phyloP scores from a whole-genome alignment of 179 eudicot genomes.

The Spinacia oleracea region DNA sequence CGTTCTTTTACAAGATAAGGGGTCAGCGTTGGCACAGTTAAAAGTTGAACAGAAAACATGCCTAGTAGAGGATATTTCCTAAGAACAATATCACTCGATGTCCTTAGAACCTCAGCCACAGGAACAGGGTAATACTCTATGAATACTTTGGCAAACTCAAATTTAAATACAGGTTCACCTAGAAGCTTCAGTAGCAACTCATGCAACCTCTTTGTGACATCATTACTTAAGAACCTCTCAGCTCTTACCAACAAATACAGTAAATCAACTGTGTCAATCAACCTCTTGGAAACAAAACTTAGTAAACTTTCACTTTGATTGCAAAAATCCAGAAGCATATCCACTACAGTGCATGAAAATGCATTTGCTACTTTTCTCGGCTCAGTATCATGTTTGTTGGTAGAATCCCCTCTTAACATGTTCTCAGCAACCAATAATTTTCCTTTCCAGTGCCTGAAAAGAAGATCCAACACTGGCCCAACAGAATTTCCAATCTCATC shows the following conservation, averaged over 20 bases:
- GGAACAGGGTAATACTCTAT: slow-evolving; percentile 66
- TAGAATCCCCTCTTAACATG: slow-evolving; percentile 35
- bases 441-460: slow-evolving; percentile 59
- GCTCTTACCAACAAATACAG: slow-evolving; percentile 70
- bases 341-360: slow-evolving; percentile 56
- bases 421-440: slow-evolving; percentile 48
- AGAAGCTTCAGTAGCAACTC: slow-evolving; percentile 87
- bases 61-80: slow-evolving; percentile 61
- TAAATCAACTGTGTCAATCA: slow-evolving; percentile 52
- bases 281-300: slow-evolving; percentile 69
- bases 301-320: slow-evolving; percentile 85
- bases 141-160: slow-evolving; percentile 82
- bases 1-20: slow-evolving; percentile 84
- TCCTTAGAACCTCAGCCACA: slow-evolving; percentile 57
- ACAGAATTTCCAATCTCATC: slow-evolving; percentile 60
- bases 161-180: slow-evolving; percentile 83
- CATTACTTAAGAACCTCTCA: slow-evolving; percentile 62
- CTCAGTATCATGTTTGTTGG: slow-evolving; percentile 38
- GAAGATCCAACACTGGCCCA: slow-evolving; percentile 75
- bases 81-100: slow-evolving; percentile 45
- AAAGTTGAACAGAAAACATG: slow-evolving; percentile 86
- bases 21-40: slow-evolving; percentile 91
- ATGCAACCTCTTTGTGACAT: slow-evolving; percentile 66
- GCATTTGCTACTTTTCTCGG: slow-evolving; percentile 47
- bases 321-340: slow-evolving; percentile 84